Evolutionary conservation across 192 early-diverging fungal genomes (phyloP).

Genomic region (Helicostylum pulchrum): DNA sequence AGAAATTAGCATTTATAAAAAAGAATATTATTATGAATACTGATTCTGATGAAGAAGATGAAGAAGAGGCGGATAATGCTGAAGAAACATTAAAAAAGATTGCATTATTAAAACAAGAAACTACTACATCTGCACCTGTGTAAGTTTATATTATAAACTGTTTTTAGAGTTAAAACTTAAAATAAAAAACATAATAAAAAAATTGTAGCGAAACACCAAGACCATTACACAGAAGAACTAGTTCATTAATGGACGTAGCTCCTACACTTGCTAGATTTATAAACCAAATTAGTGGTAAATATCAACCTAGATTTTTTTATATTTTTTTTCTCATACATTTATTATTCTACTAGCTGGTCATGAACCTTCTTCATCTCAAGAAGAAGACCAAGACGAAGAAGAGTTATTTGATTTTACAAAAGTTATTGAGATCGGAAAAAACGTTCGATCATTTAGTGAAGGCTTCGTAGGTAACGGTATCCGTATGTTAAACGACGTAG

Average conservation of each 20-base stretch:
- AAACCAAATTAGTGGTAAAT: conserved; percentile 21
- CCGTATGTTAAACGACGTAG: conserved; percentile 27
- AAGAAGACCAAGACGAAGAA: conserved; percentile 15
- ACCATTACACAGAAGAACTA: conserved; percentile 13
- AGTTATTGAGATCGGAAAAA: conserved; percentile 33
- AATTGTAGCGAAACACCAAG: neutral
- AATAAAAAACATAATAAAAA: too few relatives aligned
- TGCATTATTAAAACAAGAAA: too few relatives aligned
- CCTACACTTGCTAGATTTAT: conserved; percentile 24
- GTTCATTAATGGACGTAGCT: conserved; percentile 26
- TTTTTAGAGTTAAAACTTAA: too few relatives aligned
- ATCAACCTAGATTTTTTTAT: conserved; percentile 1
- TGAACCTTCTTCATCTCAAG: neutral
- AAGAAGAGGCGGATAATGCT: conserved; percentile 3
- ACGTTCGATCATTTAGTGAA: conserved; percentile 24
- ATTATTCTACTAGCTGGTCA: conserved; percentile 30
- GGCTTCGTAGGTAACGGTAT: conserved; percentile 28
- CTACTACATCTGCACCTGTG: too few relatives aligned
- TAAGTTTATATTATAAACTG: too few relatives aligned
- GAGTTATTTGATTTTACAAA: conserved; percentile 34
- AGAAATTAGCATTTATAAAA: conserved; percentile 34
- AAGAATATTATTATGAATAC: conserved; percentile 41
- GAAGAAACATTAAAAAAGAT: too few relatives aligned
- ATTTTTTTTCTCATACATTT: conserved; percentile 28
- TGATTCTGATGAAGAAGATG: conserved; percentile 29